These are phyloP conservation scores for Asterionellopsis glacialis DNA, from an alignment of 108 stramenopile genomes.

Conservation along the genomic window DNA sequence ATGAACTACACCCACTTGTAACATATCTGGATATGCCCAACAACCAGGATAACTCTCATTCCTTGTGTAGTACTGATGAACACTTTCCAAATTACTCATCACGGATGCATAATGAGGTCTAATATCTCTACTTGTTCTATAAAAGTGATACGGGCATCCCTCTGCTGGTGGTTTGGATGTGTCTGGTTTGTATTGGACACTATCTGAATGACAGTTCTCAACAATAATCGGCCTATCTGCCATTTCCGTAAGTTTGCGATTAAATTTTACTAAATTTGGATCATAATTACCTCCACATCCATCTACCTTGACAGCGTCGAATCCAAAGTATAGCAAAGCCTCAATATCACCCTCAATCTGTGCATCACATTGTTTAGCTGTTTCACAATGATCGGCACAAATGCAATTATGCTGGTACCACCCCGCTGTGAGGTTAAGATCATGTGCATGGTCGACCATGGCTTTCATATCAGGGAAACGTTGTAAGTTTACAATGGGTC, in stretches of 20 bases:
- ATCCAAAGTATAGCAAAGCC: slow-evolving; percentile 29
- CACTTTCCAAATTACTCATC: slow-evolving; percentile 27
- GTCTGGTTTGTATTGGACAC: slow-evolving; percentile 1
- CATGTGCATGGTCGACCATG: slow-evolving; percentile 33
- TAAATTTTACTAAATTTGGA: slow-evolving; percentile 9
- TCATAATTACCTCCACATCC: slow-evolving; percentile 29
- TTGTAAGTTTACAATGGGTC: slow-evolving; percentile 28
- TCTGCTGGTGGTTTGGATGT: neutral
- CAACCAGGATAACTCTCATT: slow-evolving; percentile 32
- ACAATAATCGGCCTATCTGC: slow-evolving; percentile 17
- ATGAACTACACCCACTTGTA: slow-evolving; percentile 26
- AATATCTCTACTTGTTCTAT: slow-evolving; percentile 31
- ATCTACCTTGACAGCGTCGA: slow-evolving; percentile 31
- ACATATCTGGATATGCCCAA: slow-evolving; percentile 52
- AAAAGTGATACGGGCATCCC: slow-evolving; percentile 31
- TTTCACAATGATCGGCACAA: slow-evolving; percentile 15
- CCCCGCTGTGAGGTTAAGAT: slow-evolving; percentile 36
- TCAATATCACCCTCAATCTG: slow-evolving; percentile 27
- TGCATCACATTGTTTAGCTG: slow-evolving; percentile 7
- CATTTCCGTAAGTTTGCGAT: slow-evolving; percentile 1
- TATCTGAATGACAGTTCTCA: slow-evolving; percentile 39
- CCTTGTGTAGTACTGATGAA: slow-evolving; percentile 10
- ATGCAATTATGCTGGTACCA: slow-evolving; percentile 47
- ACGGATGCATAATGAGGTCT: slow-evolving; percentile 19
- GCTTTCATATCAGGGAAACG: slow-evolving; percentile 24